Conservation (phyloP, 768 basidiomycete genomes). For the Dioszegia crocea region DNA sequence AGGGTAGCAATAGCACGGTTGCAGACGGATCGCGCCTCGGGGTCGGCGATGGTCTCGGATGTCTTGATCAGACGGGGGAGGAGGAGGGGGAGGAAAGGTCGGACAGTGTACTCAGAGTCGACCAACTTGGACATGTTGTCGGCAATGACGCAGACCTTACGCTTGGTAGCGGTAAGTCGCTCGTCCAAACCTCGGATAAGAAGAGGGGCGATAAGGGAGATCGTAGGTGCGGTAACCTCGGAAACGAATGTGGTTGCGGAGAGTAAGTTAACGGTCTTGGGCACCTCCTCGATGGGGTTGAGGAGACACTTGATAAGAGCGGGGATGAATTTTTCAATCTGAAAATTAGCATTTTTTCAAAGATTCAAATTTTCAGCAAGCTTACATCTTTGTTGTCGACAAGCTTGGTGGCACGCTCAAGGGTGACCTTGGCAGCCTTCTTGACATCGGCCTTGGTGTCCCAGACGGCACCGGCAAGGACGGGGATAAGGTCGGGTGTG, state of each 20-base stretch:
- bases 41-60: conserved; percentile 89
- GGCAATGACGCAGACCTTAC: conserved; percentile 93
- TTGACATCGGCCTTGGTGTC: conserved; percentile 98
- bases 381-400: conserved; percentile 91
- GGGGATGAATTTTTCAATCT: conserved; percentile 71
- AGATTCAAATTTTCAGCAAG: conserved; percentile 6
- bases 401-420: conserved; percentile 88
- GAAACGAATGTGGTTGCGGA: conserved; percentile 99
- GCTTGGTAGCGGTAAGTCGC: conserved; percentile 93
- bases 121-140: conserved; percentile 99
- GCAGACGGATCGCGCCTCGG: conserved; percentile 91
- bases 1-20: conserved; percentile 90
- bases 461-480: conserved; percentile 95
- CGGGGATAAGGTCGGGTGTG: conserved; percentile 90
- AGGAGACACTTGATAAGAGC: conserved; percentile 96
- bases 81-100: conserved; percentile 93
- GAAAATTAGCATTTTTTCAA: too few species aligned
- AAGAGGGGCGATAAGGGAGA: conserved; percentile 96
- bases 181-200: conserved; percentile 87
- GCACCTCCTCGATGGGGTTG: conserved; percentile 99
- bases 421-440: conserved; percentile 91
- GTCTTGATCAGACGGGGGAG: conserved; percentile 95
- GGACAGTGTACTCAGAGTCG: conserved; percentile 87
- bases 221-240: conserved; percentile 93
- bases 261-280: conserved; percentile 87